Evolutionary conservation across 1,284 basidiomycete genomes (phyloP).

Genomic region (Ceratobasidium sp.): DNA sequence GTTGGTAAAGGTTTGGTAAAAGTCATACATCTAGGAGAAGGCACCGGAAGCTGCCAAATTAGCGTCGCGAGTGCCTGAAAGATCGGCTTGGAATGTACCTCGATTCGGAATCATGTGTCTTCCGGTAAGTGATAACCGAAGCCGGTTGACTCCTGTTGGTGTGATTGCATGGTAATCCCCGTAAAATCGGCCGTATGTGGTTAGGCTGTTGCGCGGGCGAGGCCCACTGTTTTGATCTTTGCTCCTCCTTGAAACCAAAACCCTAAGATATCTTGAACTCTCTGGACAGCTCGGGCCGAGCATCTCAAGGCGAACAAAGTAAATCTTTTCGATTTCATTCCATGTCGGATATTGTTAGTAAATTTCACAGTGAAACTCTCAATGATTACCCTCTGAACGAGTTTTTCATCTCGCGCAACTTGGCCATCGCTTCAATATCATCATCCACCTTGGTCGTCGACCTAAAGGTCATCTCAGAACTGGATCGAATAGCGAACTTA

Average conservation of each 20-base stretch:
- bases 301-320: not conserved
- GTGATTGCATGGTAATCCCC: not conserved
- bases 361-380: not conserved
- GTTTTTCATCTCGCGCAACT: conserved; percentile 87
- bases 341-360: not conserved
- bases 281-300: not conserved
- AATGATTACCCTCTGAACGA: conserved; percentile 66
- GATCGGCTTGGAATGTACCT: conserved; percentile 24
- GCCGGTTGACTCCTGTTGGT: conserved; percentile 6
- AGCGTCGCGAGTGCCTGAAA: conserved; percentile 3
- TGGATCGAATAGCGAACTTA: not conserved
- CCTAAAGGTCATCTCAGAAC: conserved; percentile 54
- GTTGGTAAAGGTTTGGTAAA: not conserved
- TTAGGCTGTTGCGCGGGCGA: not conserved
- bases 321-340: not conserved
- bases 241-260: not conserved
- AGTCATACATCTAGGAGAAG: conserved; percentile 20
- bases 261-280: not conserved
- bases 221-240: not conserved
- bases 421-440: conserved; percentile 75
- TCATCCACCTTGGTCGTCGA: conserved; percentile 64
- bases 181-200: not conserved
- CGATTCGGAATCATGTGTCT: not conserved
- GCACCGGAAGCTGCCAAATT: conserved; percentile 40
- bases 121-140: conserved; percentile 21